Base-by-base conservation (phyloP, 2,329 filamentous ascomycete genomes). In the Colletotrichum sojae region DNA sequence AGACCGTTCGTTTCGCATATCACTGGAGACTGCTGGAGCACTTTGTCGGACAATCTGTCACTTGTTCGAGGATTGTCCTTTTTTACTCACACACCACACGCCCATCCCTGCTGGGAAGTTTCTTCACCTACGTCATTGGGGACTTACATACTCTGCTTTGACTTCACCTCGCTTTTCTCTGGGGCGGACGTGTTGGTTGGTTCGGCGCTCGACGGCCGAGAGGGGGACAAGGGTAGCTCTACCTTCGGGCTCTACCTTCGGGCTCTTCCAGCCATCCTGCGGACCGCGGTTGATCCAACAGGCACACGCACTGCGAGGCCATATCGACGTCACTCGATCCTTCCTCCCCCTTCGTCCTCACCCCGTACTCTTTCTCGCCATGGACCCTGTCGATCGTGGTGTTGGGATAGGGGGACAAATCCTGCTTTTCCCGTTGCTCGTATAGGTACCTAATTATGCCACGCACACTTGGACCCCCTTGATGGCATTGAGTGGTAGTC, bases 121-220 rank as follows among this genome's bases (percentile, higher is more conserved):
- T 36, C 22, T 22, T 16, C 51, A 36, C 31, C 54, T 55, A 65
- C 62, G 62, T 65, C 62, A 65, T 65, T 20, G 16, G 22, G 6
- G 51, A n/a, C 18, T 56, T 12, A n/a, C n/a, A n/a, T 10, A 25
- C 22, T 63, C 61, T 65, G 62, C 62, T 65, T 65, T 59, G 62
- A 65, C 62, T 65, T n/a, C 22, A 43, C n/a, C 59, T 43, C 58
- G 36, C 31, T 31, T 45, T 13, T 25, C 5, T 39, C 25, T 15
- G 5, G 22, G 22, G 13, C 43, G 13, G 43, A 53, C 18, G 12
- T 49, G 46, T 22, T 61, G 58, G 20, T 53, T 43, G 46, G n/a
- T 12, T 22, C 31, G 31, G 31, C 31, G 31, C 31, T 49, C 20
- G 46, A 22, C 13, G 5, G n/a, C 46, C 40, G 40, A 43, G 40